A percentile compares a stretch with the other conserved stretches of the same genome.
Conservation (phyloP, 2,329 filamentous ascomycete genomes). For the Cladosporium sp. region DNA sequence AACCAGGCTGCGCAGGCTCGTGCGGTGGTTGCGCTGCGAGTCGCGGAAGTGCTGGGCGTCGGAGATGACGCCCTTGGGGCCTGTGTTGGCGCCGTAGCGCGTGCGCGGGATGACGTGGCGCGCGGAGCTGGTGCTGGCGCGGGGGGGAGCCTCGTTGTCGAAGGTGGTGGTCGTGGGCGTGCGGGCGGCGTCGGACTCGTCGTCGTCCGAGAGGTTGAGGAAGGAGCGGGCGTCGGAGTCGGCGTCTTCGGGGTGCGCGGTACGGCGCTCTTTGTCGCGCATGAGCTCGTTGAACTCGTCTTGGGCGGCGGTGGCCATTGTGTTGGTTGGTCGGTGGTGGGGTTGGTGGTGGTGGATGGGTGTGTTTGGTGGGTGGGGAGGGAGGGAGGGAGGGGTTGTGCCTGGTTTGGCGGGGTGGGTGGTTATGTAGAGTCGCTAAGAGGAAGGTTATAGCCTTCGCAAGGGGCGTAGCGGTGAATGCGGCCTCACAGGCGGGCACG, state of each 20-base stretch:
- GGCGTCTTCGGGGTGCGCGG: slow-evolving; percentile 44
- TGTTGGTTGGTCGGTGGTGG: slow-evolving; percentile 2
- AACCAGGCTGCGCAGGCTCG: slow-evolving; percentile 19
- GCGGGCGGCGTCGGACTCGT: slow-evolving; percentile 38
- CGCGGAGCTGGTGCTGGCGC: slow-evolving; percentile 38
- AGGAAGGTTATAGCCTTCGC: no score
- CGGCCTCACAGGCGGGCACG: background rate
- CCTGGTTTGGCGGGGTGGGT: background rate
- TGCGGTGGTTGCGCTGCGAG: slow-evolving; percentile 25
- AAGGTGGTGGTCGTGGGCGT: slow-evolving; percentile 50
- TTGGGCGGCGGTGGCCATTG: slow-evolving; percentile 33
- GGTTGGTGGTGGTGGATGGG: background rate
- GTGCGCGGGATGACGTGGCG: slow-evolving; percentile 50
- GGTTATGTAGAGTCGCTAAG: no score
- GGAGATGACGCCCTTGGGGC: slow-evolving; percentile 81
- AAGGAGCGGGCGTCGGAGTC: slow-evolving; percentile 35
- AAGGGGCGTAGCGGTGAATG: no score
- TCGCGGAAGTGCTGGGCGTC: slow-evolving; percentile 66
- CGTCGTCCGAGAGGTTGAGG: slow-evolving; percentile 40
- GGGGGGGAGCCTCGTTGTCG: slow-evolving; percentile 22
- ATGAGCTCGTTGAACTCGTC: slow-evolving; percentile 48
- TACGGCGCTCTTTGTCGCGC: slow-evolving; percentile 39
- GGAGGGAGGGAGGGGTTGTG: background rate
- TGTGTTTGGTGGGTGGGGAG: background rate
- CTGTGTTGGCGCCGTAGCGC: slow-evolving; percentile 64